Conservation (phyloP, 768 basidiomycete genomes). For the Panellus pusillus region DNA sequence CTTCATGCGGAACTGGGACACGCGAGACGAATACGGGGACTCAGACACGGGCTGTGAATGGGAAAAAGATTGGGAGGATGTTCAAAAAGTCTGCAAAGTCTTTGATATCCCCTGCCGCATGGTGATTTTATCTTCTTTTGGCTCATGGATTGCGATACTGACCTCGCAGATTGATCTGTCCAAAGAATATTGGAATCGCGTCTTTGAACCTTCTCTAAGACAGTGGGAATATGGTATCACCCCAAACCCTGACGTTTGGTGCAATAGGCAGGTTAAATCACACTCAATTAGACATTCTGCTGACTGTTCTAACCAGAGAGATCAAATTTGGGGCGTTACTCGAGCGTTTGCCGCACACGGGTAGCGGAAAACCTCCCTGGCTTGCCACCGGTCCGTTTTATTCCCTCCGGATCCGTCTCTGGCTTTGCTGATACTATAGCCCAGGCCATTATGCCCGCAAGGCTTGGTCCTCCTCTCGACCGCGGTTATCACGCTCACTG, state of each 20-base stretch:
- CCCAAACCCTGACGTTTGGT: slow-evolving; percentile 92
- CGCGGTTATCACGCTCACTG: slow-evolving; percentile 50
- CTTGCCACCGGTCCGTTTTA: slow-evolving; percentile 71
- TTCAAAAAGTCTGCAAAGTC: slow-evolving; percentile 72
- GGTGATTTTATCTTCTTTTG: slow-evolving; percentile 37
- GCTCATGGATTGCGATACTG: slow-evolving; percentile 1
- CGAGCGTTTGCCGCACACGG: slow-evolving; percentile 47
- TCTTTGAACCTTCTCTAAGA: slow-evolving; percentile 83
- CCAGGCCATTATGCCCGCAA: slow-evolving; percentile 88
- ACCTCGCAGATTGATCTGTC: slow-evolving; percentile 75
- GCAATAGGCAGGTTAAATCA: slow-evolving; percentile 63
- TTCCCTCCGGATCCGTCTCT: not conserved
- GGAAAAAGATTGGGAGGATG: slow-evolving; percentile 95
- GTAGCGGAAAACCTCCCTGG: slow-evolving; percentile 48
- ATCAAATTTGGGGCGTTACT: slow-evolving; percentile 90
- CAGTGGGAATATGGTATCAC: slow-evolving; percentile 79
- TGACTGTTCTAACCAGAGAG: slow-evolving; percentile 48
- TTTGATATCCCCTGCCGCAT: slow-evolving; percentile 74
- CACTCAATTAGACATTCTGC: not conserved
- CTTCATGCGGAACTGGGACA: slow-evolving; percentile 97
- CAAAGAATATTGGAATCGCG: slow-evolving; percentile 85
- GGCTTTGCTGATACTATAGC: not conserved
- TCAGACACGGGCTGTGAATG: slow-evolving; percentile 87
- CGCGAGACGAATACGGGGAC: slow-evolving; percentile 71
- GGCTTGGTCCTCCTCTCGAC: slow-evolving; percentile 47